phyloP scores from a whole-genome alignment of 192 early-diverging fungal genomes.

The Gryganskiella cystojenkinii region DNA sequence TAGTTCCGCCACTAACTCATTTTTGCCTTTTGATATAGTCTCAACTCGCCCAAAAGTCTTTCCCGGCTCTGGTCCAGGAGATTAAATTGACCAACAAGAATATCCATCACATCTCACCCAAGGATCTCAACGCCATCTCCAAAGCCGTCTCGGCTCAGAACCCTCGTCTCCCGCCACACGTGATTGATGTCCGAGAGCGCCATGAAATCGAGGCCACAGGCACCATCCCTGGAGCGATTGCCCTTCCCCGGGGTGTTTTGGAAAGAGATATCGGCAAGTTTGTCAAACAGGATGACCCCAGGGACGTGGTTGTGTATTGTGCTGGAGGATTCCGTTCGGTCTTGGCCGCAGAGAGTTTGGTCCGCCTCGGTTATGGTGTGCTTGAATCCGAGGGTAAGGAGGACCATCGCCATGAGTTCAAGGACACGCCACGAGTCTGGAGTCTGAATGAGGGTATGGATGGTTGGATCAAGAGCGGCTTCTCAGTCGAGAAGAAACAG shows the following conservation, averaged over 20 bases:
- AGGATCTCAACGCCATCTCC: conserved; percentile 23
- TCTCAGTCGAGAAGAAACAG: conserved; percentile 42
- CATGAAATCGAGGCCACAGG: conserved; percentile 53
- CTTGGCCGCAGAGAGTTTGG: conserved; percentile 60
- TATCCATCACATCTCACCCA: conserved; percentile 40
- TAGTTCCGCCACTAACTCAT: no score
- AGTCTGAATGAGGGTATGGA: conserved; percentile 64
- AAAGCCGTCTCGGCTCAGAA: not conserved
- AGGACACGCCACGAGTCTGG: conserved; percentile 33
- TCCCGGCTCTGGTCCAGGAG: conserved; percentile 40
- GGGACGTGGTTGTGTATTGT: conserved; percentile 63
- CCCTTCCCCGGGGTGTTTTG: conserved; percentile 57
- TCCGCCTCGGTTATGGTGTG: conserved; percentile 58
- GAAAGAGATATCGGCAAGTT: conserved; percentile 60
- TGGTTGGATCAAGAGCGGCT: conserved; percentile 61
- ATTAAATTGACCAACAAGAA: conserved; percentile 44
- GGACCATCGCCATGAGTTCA: not conserved
- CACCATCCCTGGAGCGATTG: conserved; percentile 61
- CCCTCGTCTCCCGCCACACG: conserved; percentile 20
- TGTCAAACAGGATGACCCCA: conserved; percentile 47
- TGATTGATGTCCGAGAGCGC: conserved; percentile 65
- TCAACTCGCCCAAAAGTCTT: conserved; percentile 28
- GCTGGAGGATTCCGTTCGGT: conserved; percentile 63
- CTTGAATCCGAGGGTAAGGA: conserved; percentile 10
- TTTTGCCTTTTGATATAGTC: conserved; percentile 7